phyloP scores from a whole-genome alignment of 1,284 basidiomycete genomes.

The Malassezia vespertilionis region DNA sequence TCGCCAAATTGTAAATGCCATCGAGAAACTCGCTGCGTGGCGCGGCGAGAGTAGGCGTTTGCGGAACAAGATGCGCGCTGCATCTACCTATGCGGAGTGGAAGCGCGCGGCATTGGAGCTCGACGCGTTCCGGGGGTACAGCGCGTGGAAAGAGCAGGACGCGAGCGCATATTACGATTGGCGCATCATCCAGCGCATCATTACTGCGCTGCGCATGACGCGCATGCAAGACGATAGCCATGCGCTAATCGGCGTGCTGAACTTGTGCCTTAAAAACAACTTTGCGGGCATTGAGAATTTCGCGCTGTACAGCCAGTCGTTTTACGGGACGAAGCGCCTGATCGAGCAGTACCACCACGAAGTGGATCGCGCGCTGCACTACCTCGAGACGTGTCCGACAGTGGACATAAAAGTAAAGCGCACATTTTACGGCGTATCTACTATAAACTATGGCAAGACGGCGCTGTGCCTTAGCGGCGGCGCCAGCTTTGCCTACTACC shows the following conservation, averaged over 20 bases:
- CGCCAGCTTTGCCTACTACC: constrained; percentile 77
- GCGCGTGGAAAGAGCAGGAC: constrained; percentile 39
- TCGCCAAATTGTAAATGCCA: constrained; percentile 63
- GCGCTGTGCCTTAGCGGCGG: constrained; percentile 90
- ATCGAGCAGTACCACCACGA: constrained; percentile 37
- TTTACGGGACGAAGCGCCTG: constrained; percentile 44
- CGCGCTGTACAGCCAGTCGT: constrained; percentile 76
- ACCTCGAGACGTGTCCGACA: constrained; percentile 40
- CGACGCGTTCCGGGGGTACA: constrained; percentile 53
- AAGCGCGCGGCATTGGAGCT: constrained; percentile 65
- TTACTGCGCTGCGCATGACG: constrained; percentile 18
- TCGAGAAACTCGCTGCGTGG: constrained; percentile 53
- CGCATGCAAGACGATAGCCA: constrained; percentile 61
- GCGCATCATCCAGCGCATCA: constrained; percentile 44
- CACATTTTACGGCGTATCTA: constrained; percentile 76
- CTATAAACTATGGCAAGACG: constrained; percentile 75
- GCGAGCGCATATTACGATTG: constrained; percentile 43
- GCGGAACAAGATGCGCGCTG: constrained; percentile 62
- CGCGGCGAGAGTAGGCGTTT: constrained; percentile 69
- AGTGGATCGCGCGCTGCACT: constrained; percentile 26
- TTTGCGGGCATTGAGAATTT: constrained; percentile 89
- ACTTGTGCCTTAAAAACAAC: constrained; percentile 81
- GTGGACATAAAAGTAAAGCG: constrained; percentile 78
- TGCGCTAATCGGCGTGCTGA: constrained; percentile 72
- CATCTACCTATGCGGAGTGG: constrained; percentile 68